Percentiles rank a stretch among this genome's conserved stretches.
These are phyloP conservation scores for Erysiphe pulchra DNA, from an alignment of 2,329 filamentous ascomycete genomes.

Conservation along the genomic window DNA sequence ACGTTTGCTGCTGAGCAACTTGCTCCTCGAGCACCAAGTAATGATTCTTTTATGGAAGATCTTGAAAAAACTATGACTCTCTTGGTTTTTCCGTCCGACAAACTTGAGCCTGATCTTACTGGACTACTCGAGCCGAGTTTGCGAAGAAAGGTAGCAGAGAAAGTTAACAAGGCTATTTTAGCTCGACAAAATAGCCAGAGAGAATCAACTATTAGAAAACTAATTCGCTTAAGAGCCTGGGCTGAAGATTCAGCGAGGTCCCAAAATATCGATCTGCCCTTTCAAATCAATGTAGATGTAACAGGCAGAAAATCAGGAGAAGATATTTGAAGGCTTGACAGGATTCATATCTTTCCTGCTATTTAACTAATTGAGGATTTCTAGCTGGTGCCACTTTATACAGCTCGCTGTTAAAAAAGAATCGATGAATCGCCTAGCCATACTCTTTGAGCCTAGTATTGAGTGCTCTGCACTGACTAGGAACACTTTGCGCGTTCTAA, in stretches of 20 bases:
- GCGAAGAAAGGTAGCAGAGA: conserved; percentile 58
- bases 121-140: conserved; percentile 56
- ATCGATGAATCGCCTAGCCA: too few relatives aligned
- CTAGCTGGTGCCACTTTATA: too few relatives aligned
- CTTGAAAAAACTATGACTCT: conserved; percentile 84
- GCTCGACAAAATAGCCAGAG: conserved; percentile 42
- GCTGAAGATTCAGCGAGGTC: conserved; percentile 28
- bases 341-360: too few relatives aligned
- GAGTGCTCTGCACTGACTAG: too few relatives aligned
- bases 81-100: conserved; percentile 65
- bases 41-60: conserved; percentile 58
- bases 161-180: conserved; percentile 75
- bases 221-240: conserved; percentile 68
- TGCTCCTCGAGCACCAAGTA: conserved; percentile 62
- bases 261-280: conserved; percentile 13
- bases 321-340: conserved; percentile 11
- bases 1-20: conserved; percentile 73
- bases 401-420: too few relatives aligned
- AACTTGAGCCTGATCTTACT: conserved; percentile 48
- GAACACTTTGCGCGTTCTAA: too few relatives aligned
- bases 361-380: too few relatives aligned
- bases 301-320: conserved; percentile 19
- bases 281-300: conserved; percentile 11
- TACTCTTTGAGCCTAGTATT: too few relatives aligned
- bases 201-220: conserved; percentile 57